Conservation (phyloP, 2,329 filamentous ascomycete genomes). For the Magnaporthiopsis rhizophila region DNA sequence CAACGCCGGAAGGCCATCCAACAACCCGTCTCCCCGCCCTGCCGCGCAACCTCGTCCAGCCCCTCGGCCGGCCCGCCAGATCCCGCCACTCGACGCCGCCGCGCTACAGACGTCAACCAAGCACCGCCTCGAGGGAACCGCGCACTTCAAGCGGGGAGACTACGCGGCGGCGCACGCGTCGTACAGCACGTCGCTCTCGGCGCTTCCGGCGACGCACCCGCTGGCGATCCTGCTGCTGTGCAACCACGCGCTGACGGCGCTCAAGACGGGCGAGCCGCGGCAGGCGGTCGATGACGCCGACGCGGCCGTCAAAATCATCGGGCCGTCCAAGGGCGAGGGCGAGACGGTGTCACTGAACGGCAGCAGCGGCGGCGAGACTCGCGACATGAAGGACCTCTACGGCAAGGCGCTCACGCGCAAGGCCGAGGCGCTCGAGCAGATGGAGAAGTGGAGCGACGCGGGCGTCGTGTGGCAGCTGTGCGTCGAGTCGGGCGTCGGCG, state of each 20-base stretch:
- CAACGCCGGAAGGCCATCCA: neutral
- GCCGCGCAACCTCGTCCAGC: neutral
- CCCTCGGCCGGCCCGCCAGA: constrained; percentile 44
- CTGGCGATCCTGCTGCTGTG: constrained; percentile 82
- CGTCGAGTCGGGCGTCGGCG: constrained; percentile 80
- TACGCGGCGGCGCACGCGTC: constrained; percentile 78
- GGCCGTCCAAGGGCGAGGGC: constrained; percentile 65
- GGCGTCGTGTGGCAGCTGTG: constrained; percentile 71
- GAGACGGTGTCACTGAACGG: constrained; percentile 67
- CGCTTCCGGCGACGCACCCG: constrained; percentile 71
- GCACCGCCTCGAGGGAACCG: constrained; percentile 71
- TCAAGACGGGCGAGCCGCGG: constrained; percentile 90
- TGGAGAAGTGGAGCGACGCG: constrained; percentile 90
- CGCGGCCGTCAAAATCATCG: constrained; percentile 70
- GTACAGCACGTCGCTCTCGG: constrained; percentile 69
- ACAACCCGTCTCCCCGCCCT: constrained; percentile 1
- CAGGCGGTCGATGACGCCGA: constrained; percentile 80
- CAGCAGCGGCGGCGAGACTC: constrained; percentile 49
- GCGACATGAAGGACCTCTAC: constrained; percentile 88
- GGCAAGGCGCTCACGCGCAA: constrained; percentile 92
- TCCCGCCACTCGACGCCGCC: constrained; percentile 61
- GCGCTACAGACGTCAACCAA: constrained; percentile 69
- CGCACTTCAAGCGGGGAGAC: constrained; percentile 90
- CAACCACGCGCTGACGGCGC: constrained; percentile 80
- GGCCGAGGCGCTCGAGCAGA: constrained; percentile 88